A percentile compares a stretch with the other conserved stretches of the same genome.
These are phyloP conservation scores for Nakazawaea wickerhamii DNA, from an alignment of 805 yeast species.

Conservation along the genomic window DNA sequence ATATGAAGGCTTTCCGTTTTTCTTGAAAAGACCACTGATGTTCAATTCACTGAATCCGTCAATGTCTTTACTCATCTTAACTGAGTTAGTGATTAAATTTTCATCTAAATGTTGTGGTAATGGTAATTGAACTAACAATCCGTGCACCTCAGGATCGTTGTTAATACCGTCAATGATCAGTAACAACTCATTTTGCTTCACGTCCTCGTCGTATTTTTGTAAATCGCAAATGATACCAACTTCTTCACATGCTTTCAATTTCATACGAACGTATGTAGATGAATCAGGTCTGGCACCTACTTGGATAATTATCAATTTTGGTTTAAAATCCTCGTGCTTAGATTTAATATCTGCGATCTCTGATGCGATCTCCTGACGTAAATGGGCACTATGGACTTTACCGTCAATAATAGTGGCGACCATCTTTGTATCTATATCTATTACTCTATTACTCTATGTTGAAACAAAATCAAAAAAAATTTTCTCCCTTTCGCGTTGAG, in stretches of 20 bases:
- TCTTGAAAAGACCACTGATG: constrained; percentile 72
- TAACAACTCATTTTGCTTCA: constrained; percentile 52
- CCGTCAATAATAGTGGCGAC: constrained; percentile 49
- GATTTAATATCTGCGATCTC: constrained; percentile 37
- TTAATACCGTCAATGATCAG: constrained; percentile 51
- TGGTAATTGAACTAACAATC: constrained; percentile 73
- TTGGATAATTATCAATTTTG: constrained; percentile 66
- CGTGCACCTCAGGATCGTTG: constrained; percentile 56
- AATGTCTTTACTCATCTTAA: constrained; percentile 64
- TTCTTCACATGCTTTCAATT: constrained; percentile 69
- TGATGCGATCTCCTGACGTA: constrained; percentile 45
- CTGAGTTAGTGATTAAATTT: constrained; percentile 60
- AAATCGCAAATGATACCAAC: constrained; percentile 60
- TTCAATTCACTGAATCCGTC: constrained; percentile 80
- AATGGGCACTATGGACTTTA: constrained; percentile 39
- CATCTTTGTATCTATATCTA: constrained; percentile 15
- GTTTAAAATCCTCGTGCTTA: constrained; percentile 50
- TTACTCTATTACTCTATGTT: not conserved
- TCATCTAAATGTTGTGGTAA: constrained; percentile 68
- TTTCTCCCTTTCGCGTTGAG: not conserved
- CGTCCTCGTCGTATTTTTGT: constrained; percentile 51
- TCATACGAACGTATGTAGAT: constrained; percentile 76
- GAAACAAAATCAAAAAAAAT: not conserved
- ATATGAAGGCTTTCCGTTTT: constrained; percentile 64
- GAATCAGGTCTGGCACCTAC: constrained; percentile 78